Percentiles rank a stretch among this genome's conserved stretches.
Evolutionary conservation across 1,284 basidiomycete species (phyloP).

Genomic region (Cronartium quercuum): DNA sequence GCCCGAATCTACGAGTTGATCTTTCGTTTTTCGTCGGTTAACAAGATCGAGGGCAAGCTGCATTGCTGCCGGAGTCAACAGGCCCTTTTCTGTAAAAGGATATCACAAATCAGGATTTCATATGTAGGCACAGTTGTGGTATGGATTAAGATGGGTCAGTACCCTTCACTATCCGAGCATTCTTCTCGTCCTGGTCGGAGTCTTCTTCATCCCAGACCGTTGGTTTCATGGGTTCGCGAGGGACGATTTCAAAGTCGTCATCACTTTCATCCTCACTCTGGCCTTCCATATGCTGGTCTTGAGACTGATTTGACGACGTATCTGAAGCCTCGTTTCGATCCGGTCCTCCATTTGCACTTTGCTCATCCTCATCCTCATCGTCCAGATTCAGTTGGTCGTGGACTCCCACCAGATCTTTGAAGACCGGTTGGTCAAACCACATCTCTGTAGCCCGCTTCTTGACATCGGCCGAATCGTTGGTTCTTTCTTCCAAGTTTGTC

Average conservation of each 20-base stretch:
- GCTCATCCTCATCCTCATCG: slow-evolving; percentile 53
- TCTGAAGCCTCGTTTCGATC: slow-evolving; percentile 44
- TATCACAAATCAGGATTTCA: neutral
- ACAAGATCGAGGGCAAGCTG: slow-evolving; percentile 86
- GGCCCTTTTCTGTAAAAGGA: slow-evolving; percentile 62
- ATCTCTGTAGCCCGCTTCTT: slow-evolving; percentile 57
- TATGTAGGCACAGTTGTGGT: neutral
- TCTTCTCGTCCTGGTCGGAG: slow-evolving; percentile 42
- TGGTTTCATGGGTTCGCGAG: slow-evolving; percentile 16
- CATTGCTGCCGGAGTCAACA: slow-evolving; percentile 84
- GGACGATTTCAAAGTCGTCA: slow-evolving; percentile 41
- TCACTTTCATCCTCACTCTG: slow-evolving; percentile 50
- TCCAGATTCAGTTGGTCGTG: slow-evolving; percentile 54
- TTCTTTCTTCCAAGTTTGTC: slow-evolving; percentile 42
- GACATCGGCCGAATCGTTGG: slow-evolving; percentile 40
- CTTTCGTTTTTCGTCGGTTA: slow-evolving; percentile 82
- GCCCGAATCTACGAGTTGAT: slow-evolving; percentile 84
- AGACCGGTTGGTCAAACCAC: slow-evolving; percentile 95
- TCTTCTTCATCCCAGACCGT: slow-evolving; percentile 30
- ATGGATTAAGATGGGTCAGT: slow-evolving; percentile 45
- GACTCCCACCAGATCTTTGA: slow-evolving; percentile 64
- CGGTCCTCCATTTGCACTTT: slow-evolving; percentile 49
- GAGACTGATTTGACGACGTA: slow-evolving; percentile 46
- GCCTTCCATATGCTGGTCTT: slow-evolving; percentile 47
- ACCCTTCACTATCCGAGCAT: slow-evolving; percentile 62